These are phyloP conservation scores for Trichoderma koningiopsis DNA, from an alignment of 2,329 filamentous ascomycete species.

Conservation along the genomic window DNA sequence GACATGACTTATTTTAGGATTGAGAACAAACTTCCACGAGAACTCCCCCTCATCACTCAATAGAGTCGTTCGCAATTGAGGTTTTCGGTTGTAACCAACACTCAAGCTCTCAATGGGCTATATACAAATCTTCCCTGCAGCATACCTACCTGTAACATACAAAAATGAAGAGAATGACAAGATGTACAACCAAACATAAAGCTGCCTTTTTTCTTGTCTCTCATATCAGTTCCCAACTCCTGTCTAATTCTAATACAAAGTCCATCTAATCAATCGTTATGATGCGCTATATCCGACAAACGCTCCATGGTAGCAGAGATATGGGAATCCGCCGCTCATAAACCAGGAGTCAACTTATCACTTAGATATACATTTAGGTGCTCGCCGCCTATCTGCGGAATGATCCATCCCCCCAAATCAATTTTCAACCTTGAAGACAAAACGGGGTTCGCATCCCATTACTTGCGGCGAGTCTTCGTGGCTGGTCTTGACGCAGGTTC, in stretches of 20 bases:
- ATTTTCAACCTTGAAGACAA: background rate
- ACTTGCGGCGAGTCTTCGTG: slow-evolving; percentile 36
- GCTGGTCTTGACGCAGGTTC: slow-evolving; percentile 36
- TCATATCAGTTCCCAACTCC: slow-evolving; percentile 5
- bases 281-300: background rate
- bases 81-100: too few relatives aligned
- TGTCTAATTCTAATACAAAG: slow-evolving; percentile 19
- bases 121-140: too few relatives aligned
- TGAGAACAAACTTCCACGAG: too few relatives aligned
- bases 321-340: slow-evolving; percentile 25
- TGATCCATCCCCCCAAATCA: too few relatives aligned
- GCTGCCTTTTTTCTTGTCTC: background rate
- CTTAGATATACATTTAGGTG: background rate
- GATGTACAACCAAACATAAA: background rate
- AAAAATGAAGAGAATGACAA: background rate
- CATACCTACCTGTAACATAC: too few relatives aligned
- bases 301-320: background rate
- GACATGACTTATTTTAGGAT: too few relatives aligned
- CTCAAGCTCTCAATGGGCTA: too few relatives aligned
- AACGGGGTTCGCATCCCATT: background rate
- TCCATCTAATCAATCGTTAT: slow-evolving; percentile 14
- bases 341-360: background rate
- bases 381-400: background rate
- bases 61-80: too few relatives aligned
- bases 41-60: too few relatives aligned